phyloP scores from a whole-genome alignment of 2,329 filamentous ascomycete genomes.

The Exophiala mesophila region DNA sequence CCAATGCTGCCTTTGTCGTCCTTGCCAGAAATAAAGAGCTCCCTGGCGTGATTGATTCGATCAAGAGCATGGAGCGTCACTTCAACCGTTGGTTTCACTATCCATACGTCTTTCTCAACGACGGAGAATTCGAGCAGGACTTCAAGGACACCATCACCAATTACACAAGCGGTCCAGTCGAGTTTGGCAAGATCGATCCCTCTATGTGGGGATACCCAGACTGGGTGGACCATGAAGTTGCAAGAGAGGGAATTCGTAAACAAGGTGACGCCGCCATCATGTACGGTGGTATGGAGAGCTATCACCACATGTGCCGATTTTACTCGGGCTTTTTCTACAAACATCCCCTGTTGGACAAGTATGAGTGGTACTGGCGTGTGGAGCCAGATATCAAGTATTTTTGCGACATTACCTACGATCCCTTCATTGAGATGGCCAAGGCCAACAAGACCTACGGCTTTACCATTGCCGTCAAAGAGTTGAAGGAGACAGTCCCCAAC shows the following conservation, averaged over 20 bases:
- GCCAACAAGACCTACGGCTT: constrained; percentile 97
- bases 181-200: constrained; percentile 88
- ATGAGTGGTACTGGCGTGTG: constrained; percentile 99
- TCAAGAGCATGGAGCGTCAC: constrained; percentile 96
- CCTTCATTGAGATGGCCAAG: constrained; percentile 91
- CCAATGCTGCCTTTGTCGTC: constrained; percentile 93
- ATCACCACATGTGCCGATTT: constrained; percentile 98
- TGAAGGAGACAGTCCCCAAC: constrained; percentile 95
- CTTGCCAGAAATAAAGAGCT: constrained; percentile 94
- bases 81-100: constrained; percentile 99
- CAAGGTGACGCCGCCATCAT: constrained; percentile 97
- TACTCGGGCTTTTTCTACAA: constrained; percentile 99
- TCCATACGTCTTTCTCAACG: constrained; percentile 96
- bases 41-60: constrained; percentile 89
- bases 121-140: constrained; percentile 90
- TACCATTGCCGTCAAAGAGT: constrained; percentile 96
- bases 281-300: constrained; percentile 98
- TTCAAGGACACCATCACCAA: constrained; percentile 87
- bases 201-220: constrained; percentile 96
- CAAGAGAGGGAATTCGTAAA: constrained; percentile 91
- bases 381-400: constrained; percentile 99
- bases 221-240: constrained; percentile 90
- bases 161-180: constrained; percentile 79
- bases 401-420: constrained; percentile 98
- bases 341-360: constrained; percentile 88